These are phyloP conservation scores for Ophiostoma himal-ulmi DNA, from an alignment of 2,329 filamentous ascomycete species.

Conservation along the genomic window DNA sequence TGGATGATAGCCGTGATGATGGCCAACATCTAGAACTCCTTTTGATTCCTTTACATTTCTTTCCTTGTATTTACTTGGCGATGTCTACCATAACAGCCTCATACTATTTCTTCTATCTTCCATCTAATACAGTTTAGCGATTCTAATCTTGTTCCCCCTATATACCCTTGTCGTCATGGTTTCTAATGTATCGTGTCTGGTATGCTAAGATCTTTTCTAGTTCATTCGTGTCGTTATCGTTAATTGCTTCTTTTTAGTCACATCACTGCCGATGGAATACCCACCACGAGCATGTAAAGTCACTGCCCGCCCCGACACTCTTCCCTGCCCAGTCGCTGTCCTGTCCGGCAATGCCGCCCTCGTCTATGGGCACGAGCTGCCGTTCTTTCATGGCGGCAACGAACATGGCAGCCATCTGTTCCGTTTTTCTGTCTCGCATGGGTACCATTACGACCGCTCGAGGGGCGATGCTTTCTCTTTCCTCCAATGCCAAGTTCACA, in stretches of 20 bases:
- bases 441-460: constrained; percentile 72
- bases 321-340: constrained; percentile 64
- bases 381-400: constrained; percentile 50
- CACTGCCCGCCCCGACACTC: constrained; percentile 26
- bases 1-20: constrained; percentile 34
- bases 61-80: constrained; percentile 1
- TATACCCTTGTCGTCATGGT: not conserved
- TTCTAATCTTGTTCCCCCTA: not conserved
- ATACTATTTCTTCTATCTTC: not conserved
- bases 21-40: not conserved
- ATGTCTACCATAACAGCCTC: not conserved
- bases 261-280: constrained; percentile 20
- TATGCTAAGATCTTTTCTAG: not conserved
- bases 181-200: not conserved
- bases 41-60: not conserved
- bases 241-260: not conserved
- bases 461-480: constrained; percentile 14
- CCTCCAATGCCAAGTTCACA: constrained; percentile 55
- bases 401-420: constrained; percentile 57
- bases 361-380: constrained; percentile 55
- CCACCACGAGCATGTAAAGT: constrained; percentile 26
- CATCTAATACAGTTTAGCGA: not conserved
- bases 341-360: constrained; percentile 58
- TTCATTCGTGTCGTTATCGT: constrained; percentile 2
- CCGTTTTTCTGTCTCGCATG: constrained; percentile 62